A percentile compares a stretch with the other conserved stretches of the same genome.
Conservation (phyloP, 768 basidiomycete genomes). For the Lactarius sp. region DNA sequence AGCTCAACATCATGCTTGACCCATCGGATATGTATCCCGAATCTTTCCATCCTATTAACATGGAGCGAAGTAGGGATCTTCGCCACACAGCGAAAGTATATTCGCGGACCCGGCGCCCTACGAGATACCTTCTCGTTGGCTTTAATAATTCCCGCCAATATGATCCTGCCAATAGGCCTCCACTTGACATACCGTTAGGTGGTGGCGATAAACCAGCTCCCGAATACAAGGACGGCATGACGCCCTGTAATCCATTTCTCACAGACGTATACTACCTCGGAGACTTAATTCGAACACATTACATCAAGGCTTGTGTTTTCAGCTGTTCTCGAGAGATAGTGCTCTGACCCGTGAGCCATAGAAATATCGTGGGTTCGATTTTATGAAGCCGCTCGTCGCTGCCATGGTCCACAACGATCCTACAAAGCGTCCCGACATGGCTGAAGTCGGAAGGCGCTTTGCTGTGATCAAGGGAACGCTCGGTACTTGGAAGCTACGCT, state of each 20-base stretch:
- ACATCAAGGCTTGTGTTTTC: slow-evolving; percentile 26
- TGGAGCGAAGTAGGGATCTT: slow-evolving; percentile 25
- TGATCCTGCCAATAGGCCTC: slow-evolving; percentile 25
- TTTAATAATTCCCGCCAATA: slow-evolving; percentile 35
- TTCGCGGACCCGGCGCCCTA: slow-evolving; percentile 32
- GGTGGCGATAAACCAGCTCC: slow-evolving; percentile 41
- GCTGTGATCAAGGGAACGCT: slow-evolving; percentile 22
- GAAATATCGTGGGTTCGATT: slow-evolving; percentile 30
- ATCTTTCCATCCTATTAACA: slow-evolving; percentile 29
- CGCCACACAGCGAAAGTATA: slow-evolving; percentile 26
- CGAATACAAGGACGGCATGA: slow-evolving; percentile 26
- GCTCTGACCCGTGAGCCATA: not conserved
- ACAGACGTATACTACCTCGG: slow-evolving; percentile 36
- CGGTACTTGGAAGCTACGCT: slow-evolving; percentile 31
- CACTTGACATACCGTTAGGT: slow-evolving; percentile 30
- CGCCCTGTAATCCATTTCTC: slow-evolving; percentile 31
- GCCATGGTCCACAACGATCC: slow-evolving; percentile 36
- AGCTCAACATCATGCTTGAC: slow-evolving; percentile 30
- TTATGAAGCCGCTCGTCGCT: slow-evolving; percentile 31
- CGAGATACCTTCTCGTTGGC: slow-evolving; percentile 36
- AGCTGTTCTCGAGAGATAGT: not conserved
- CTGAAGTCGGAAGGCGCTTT: slow-evolving; percentile 32
- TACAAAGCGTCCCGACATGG: slow-evolving; percentile 31
- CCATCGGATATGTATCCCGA: slow-evolving; percentile 28
- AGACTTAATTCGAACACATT: slow-evolving; percentile 30